A percentile compares a stretch with the other conserved stretches of the same genome.
Evolutionary conservation across 805 yeast species (phyloP).

Genomic region (Metschnikowia borealis): DNA sequence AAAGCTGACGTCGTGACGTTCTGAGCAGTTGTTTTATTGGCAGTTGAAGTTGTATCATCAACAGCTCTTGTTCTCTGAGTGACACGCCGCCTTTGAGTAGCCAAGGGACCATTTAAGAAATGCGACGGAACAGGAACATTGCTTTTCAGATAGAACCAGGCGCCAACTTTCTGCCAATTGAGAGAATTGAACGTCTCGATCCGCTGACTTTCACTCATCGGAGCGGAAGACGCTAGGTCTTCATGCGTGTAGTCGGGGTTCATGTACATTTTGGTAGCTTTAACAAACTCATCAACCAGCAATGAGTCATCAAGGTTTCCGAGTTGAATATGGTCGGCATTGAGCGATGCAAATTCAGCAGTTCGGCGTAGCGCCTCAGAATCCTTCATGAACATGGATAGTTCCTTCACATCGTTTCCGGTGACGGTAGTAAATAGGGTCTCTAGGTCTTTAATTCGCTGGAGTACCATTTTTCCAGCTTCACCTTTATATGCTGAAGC

Average conservation of each 20-base stretch:
- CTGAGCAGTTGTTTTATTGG: constrained; percentile 41
- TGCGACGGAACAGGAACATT: constrained; percentile 48
- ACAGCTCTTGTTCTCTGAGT: constrained; percentile 28
- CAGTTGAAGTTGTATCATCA: constrained; percentile 40
- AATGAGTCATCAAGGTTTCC: constrained; percentile 53
- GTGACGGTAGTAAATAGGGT: constrained; percentile 42
- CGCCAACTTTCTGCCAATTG: constrained; percentile 61
- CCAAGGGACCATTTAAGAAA: constrained; percentile 69
- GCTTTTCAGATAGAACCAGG: constrained; percentile 45
- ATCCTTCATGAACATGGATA: constrained; percentile 45
- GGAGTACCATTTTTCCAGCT: constrained; percentile 47
- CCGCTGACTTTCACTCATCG: constrained; percentile 4
- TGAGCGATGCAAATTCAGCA: constrained; percentile 59
- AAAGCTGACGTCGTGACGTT: constrained; percentile 51
- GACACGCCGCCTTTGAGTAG: constrained; percentile 51
- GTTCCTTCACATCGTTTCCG: constrained; percentile 30
- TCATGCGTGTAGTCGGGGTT: constrained; percentile 15
- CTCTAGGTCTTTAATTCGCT: constrained; percentile 45
- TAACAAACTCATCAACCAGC: constrained; percentile 44
- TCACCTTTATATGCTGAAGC: constrained; percentile 55
- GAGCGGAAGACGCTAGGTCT: background rate
- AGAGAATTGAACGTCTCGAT: constrained; percentile 37
- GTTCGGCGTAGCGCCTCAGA: constrained; percentile 59
- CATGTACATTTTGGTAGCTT: constrained; percentile 32
- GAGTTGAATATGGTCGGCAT: constrained; percentile 56